phyloP scores from a whole-genome alignment of 179 eudicot species.

The Spinacia oleracea region DNA sequence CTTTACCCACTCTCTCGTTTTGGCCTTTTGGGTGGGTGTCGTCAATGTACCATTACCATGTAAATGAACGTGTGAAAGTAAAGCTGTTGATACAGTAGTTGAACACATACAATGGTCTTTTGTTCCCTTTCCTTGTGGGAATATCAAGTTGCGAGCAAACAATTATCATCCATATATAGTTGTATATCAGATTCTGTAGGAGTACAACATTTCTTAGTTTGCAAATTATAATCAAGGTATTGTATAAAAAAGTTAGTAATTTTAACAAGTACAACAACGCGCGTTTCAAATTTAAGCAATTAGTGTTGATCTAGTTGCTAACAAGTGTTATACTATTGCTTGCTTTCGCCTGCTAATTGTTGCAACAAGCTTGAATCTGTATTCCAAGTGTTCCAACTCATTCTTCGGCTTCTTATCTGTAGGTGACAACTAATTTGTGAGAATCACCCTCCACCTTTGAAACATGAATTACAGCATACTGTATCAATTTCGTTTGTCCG shows the following conservation, averaged over 20 bases:
- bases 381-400: neutral
- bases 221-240: neutral
- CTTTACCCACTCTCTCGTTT: neutral
- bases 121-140: neutral
- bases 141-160: neutral
- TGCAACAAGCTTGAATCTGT: neutral
- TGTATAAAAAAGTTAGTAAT: neutral
- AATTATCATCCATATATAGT: too few relatives aligned
- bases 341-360: neutral
- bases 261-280: neutral
- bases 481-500: too few relatives aligned
- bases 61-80: constrained; percentile 20
- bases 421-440: neutral
- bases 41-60: neutral
- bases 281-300: neutral
- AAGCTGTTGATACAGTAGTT: constrained; percentile 22
- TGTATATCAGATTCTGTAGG: neutral
- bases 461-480: neutral
- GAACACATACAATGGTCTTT: constrained; percentile 8
- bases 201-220: neutral
- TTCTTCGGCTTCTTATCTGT: neutral
- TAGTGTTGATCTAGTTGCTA: neutral
- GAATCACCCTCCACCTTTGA: neutral
- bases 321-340: neutral
- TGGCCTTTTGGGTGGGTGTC: constrained; percentile 7